phyloP scores from a whole-genome alignment of 2,329 filamentous ascomycete species.

The Aaosphaeria pasadenensis region DNA sequence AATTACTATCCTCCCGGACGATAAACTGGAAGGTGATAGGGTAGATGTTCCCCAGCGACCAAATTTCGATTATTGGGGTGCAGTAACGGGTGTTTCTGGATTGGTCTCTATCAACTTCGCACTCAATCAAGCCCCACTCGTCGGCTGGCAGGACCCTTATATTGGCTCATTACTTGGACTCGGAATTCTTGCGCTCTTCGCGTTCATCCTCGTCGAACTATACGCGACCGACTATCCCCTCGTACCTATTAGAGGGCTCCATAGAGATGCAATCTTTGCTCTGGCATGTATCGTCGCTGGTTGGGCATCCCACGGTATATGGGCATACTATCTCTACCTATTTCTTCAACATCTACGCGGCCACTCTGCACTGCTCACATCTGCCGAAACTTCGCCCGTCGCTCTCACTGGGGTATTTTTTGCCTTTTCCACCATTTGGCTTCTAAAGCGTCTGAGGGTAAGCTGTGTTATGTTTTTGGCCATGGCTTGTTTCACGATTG shows the following conservation, averaged over 20 bases:
- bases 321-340: conserved; percentile 28
- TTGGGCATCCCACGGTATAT: conserved; percentile 30
- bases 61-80: conserved; percentile 43
- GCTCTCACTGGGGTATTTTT: conserved; percentile 23
- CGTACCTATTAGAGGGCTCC: conserved; percentile 53
- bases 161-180: conserved; percentile 55
- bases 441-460: conserved; percentile 18
- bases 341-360: conserved; percentile 22
- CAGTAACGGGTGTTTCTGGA: conserved; percentile 49
- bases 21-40: background rate
- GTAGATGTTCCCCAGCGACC: conserved; percentile 8
- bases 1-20: conserved; percentile 39
- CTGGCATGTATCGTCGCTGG: conserved; percentile 50
- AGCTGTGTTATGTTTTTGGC: conserved; percentile 24
- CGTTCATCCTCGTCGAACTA: conserved; percentile 54
- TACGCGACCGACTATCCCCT: conserved; percentile 49
- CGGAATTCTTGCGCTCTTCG: conserved; percentile 50
- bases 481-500: conserved; percentile 27
- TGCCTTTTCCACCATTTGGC: conserved; percentile 22
- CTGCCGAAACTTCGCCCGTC: conserved; percentile 21
- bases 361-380: conserved; percentile 18
- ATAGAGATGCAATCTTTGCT: conserved; percentile 52
- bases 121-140: conserved; percentile 61
- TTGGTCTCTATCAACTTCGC: conserved; percentile 65
- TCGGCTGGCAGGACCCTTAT: conserved; percentile 56